Evolutionary conservation across 2,329 filamentous ascomycete species (phyloP), one percentile per base, ranked within the genome.

Genomic region (Talaromyces sp.): DNA sequence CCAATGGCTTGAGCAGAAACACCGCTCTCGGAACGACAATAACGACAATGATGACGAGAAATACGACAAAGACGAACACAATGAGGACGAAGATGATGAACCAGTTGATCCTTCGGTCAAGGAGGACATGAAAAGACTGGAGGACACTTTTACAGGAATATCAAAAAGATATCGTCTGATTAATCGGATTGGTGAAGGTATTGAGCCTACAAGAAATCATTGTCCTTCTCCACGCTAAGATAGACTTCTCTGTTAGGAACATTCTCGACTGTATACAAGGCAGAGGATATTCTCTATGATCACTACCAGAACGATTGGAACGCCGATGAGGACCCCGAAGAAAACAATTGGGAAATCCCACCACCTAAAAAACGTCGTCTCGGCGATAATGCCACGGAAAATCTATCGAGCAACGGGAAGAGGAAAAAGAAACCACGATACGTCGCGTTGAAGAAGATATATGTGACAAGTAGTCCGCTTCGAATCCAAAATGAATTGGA

Each of bases 381-480:
- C 50, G 78, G 77, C 41, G 69, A 75, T 51, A 72, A 70, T 19
- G 70, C 71, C 53, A 48, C 60, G 22, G 61, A 64, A 53, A 67
- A 68, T 39, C 66, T 71, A 55, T 64, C 69, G 19, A 69, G 66
- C 21, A 72, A 72, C 40, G 77, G 76, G 56, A 77, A 76, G 53
- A 57, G 31, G 10, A 59, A 55, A 36, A 35, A 81, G 77, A 57
- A 57, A 64, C 80, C 88, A 22, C 89, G 88, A 70, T 97, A 88
- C 69, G 95, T 99, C 62, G 94, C 95, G 19, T 89, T 99, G 74
- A 99, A 99, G 78, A 99, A 99, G 78, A 99, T 99, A 66, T 99
- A 99, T 73, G 94, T 97, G 63, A 99, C 95, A 0, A 97, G 92
- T 62, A 97, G 91, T 64, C 94, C 94, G 0, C 82, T 87, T 28